phyloP scores from a whole-genome alignment of 176 grass and related monocot species.

The Elymus sibiricus region DNA sequence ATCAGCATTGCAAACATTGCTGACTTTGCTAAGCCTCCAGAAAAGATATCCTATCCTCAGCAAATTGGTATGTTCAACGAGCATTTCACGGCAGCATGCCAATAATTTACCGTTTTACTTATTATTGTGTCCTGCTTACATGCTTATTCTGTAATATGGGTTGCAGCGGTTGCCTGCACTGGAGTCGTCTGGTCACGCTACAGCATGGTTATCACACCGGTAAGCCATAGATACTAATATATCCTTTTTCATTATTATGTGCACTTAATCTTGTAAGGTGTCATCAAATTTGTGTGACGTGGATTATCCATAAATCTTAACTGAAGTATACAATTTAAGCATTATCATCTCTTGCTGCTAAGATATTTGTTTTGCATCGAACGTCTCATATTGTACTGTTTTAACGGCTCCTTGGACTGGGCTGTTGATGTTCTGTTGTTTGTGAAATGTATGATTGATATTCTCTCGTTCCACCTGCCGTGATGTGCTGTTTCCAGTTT shows the following conservation, averaged over 20 bases:
- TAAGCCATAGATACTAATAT: not conserved
- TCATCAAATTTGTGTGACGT: not conserved
- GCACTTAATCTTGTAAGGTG: not conserved
- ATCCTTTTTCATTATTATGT: not conserved
- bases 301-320: not conserved
- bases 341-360: not conserved
- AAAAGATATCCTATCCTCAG: conserved; percentile 69
- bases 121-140: not conserved
- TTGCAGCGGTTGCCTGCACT: conserved; percentile 47
- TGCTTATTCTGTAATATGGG: not conserved
- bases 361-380: not conserved
- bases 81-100: not conserved
- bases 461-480: no score
- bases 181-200: conserved; percentile 54
- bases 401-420: not conserved
- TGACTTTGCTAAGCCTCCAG: conserved; percentile 69
- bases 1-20: conserved; percentile 75
- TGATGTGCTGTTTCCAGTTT: not conserved
- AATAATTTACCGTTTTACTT: not conserved
- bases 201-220: conserved; percentile 52
- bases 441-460: no score
- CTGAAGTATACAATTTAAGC: not conserved
- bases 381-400: not conserved
- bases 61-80: conserved; percentile 49
- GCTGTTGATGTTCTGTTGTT: not conserved